phyloP scores from a whole-genome alignment of 805 yeast genomes.

The Wickerhamomyces strasburgensis region DNA sequence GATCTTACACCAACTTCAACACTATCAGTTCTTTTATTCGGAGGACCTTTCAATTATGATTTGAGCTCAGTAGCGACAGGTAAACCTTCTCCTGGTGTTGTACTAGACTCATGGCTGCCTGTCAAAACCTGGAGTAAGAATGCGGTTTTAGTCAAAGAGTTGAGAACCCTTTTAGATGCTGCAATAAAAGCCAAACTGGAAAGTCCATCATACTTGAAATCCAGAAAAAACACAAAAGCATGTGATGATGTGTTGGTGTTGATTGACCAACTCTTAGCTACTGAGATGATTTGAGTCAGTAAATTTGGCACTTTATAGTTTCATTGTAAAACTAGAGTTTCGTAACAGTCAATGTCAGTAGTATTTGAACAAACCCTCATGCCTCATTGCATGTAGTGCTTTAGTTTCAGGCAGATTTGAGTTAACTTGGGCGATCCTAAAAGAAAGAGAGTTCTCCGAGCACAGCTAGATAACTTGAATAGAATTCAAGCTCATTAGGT shows the following conservation, averaged over 20 bases:
- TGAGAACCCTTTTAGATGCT: slow-evolving; percentile 61
- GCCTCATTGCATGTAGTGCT: too few relatives aligned
- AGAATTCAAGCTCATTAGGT: too few relatives aligned
- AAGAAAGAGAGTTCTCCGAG: too few relatives aligned
- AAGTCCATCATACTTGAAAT: slow-evolving; percentile 34
- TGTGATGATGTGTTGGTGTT: slow-evolving; percentile 35
- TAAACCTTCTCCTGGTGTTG: slow-evolving; percentile 72
- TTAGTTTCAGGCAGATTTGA: too few relatives aligned
- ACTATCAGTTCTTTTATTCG: slow-evolving; percentile 71
- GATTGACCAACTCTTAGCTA: slow-evolving; percentile 30
- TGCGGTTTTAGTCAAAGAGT: slow-evolving; percentile 74
- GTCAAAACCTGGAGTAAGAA: slow-evolving; percentile 91
- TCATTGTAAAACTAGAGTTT: not conserved
- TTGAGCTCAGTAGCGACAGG: slow-evolving; percentile 35
- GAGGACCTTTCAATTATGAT: slow-evolving; percentile 66
- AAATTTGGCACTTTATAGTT: not conserved
- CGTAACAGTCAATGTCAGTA: too few relatives aligned
- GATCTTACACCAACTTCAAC: slow-evolving; percentile 79
- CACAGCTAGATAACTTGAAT: too few relatives aligned
- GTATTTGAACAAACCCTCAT: too few relatives aligned
- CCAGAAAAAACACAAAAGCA: slow-evolving; percentile 11
- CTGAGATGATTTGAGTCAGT: slow-evolving; percentile 10
- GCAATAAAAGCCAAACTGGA: slow-evolving; percentile 60
- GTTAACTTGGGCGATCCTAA: too few relatives aligned
- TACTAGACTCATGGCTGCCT: slow-evolving; percentile 86